These are phyloP conservation scores for Boletus fagicola DNA, from an alignment of 768 basidiomycete species.

Conservation along the genomic window DNA sequence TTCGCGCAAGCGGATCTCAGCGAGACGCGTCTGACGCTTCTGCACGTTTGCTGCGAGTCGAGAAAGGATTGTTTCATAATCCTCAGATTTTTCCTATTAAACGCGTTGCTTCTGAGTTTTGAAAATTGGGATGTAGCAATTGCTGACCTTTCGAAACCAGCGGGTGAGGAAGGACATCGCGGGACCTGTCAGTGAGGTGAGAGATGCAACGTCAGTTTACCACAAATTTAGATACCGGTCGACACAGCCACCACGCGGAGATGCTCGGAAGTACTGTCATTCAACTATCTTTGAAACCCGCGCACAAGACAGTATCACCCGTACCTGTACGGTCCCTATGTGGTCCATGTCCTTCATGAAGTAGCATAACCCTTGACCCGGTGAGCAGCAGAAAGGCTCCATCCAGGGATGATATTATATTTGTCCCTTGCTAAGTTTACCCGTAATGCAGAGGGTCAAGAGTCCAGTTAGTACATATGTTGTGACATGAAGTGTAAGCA, in stretches of 20 bases:
- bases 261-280: too few relatives aligned
- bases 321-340: background rate
- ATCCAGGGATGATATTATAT: background rate
- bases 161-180: slow-evolving; percentile 31
- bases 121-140: background rate
- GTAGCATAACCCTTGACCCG: background rate
- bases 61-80: slow-evolving; percentile 75
- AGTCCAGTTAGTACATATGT: background rate
- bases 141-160: slow-evolving; percentile 31
- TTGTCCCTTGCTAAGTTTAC: too few relatives aligned
- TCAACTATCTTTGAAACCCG: too few relatives aligned
- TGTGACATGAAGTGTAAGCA: background rate
- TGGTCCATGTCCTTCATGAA: background rate
- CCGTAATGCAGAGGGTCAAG: background rate
- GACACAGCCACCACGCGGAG: slow-evolving; percentile 23
- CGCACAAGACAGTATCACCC: too few relatives aligned
- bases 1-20: slow-evolving; percentile 84
- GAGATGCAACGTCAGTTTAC: background rate
- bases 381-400: background rate
- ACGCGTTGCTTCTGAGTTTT: background rate
- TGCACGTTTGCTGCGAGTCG: slow-evolving; percentile 65
- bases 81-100: slow-evolving; percentile 41
- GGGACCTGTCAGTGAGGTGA: background rate
- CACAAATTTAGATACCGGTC: slow-evolving; percentile 17
- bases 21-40: slow-evolving; percentile 68